phyloP scores from a whole-genome alignment of 78 protist species.

The Thecamonas trahens region DNA sequence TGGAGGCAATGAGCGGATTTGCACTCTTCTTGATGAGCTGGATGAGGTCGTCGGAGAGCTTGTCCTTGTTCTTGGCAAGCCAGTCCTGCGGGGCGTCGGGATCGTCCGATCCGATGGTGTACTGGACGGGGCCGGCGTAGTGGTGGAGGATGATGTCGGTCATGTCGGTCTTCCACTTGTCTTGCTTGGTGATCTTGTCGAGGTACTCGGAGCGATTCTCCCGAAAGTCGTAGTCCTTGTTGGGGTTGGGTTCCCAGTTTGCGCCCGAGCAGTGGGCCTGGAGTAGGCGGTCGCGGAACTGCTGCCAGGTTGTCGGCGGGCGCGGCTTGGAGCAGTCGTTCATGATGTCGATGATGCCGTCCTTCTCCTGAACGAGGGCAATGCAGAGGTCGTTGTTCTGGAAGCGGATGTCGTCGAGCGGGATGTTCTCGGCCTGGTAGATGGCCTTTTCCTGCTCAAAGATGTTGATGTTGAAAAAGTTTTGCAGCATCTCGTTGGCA shows the following conservation, averaged over 20 bases:
- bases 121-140: background rate
- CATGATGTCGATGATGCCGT: background rate
- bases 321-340: too few relatives aligned
- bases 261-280: too few relatives aligned
- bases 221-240: too few relatives aligned
- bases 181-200: background rate
- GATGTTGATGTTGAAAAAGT: too few relatives aligned
- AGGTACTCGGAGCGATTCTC: too few relatives aligned
- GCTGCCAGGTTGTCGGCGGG: too few relatives aligned
- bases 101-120: background rate
- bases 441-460: too few relatives aligned
- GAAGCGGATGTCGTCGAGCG: slow-evolving; percentile 41
- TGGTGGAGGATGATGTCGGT: background rate
- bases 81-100: slow-evolving; percentile 31
- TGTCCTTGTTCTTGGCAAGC: slow-evolving; percentile 71
- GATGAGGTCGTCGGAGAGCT: slow-evolving; percentile 55
- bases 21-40: slow-evolving; percentile 13
- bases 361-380: background rate
- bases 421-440: too few relatives aligned
- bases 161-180: background rate
- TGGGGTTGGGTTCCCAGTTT: too few relatives aligned
- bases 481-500: slow-evolving; percentile 86
- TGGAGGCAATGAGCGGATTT: too few relatives aligned
- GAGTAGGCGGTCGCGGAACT: too few relatives aligned
- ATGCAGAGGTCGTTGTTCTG: slow-evolving; percentile 5